phyloP scores from a whole-genome alignment of 352 stramenopile species.

The Pythium periplocum region DNA sequence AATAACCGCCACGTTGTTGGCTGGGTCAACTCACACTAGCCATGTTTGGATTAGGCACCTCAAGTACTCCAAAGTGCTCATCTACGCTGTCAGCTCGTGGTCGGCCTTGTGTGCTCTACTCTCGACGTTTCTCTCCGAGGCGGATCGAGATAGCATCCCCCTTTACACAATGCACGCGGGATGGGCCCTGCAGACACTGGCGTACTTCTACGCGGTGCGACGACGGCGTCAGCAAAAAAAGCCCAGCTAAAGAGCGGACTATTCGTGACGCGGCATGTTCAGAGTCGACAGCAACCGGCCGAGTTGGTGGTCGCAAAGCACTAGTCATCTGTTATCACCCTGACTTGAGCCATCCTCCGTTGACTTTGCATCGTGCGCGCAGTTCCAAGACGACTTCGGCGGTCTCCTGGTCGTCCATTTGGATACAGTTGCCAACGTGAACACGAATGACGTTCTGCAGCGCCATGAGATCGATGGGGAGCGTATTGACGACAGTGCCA shows the following conservation, averaged over 20 bases:
- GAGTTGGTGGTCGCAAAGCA: background rate
- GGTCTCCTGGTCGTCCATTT: constrained; percentile 64
- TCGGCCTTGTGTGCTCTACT: constrained; percentile 25
- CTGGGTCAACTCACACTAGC: background rate
- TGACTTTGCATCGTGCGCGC: constrained; percentile 36
- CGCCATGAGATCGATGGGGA: constrained; percentile 63
- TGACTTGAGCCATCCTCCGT: constrained; percentile 62
- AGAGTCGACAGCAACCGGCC: too few species aligned
- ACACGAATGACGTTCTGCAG: constrained; percentile 45
- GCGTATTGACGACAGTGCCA: constrained; percentile 29
- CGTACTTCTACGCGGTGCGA: background rate
- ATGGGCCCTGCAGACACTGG: constrained; percentile 5
- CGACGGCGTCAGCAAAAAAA: constrained; percentile 2
- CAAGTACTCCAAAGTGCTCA: constrained; percentile 30
- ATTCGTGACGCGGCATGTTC: background rate
- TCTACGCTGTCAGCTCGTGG: constrained; percentile 33
- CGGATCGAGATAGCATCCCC: constrained; percentile 13
- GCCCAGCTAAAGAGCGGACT: background rate
- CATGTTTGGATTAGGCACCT: constrained; percentile 21
- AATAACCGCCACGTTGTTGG: too few species aligned
- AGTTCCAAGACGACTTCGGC: constrained; percentile 58
- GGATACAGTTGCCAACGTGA: constrained; percentile 45
- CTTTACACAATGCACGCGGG: constrained; percentile 21
- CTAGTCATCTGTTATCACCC: constrained; percentile 11
- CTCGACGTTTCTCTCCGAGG: constrained; percentile 17